Evolutionary conservation across 2,329 filamentous ascomycete genomes (phyloP).

Genomic region (Colletotrichum plurivorum): DNA sequence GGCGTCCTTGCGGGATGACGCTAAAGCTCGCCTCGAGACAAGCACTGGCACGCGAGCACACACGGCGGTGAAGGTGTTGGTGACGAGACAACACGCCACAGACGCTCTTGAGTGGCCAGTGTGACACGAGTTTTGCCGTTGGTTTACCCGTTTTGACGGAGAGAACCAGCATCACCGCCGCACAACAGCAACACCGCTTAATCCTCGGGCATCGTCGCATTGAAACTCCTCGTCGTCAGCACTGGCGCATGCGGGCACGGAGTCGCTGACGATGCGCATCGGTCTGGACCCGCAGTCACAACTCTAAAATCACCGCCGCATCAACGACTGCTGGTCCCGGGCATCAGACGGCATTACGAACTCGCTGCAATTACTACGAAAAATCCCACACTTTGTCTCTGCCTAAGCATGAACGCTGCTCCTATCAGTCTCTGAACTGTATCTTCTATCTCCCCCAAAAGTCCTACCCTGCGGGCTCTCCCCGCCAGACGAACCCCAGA

Average conservation of each 20-base stretch:
- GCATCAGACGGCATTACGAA: neutral
- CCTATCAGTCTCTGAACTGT: conserved; percentile 14
- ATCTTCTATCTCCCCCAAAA: neutral
- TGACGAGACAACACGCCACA: conserved; percentile 1
- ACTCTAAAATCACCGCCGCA: neutral
- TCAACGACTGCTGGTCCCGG: neutral
- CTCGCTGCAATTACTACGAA: neutral
- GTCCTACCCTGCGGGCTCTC: neutral
- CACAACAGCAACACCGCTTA: neutral
- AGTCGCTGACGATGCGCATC: conserved; percentile 7
- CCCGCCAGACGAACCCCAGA: conserved; percentile 45
- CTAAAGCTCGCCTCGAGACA: too few relatives aligned
- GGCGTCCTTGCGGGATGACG: neutral
- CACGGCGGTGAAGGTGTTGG: neutral
- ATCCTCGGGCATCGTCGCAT: neutral
- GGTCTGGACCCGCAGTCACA: conserved; percentile 4
- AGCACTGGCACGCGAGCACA: neutral
- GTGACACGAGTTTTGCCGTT: neutral
- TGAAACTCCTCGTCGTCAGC: conserved; percentile 10
- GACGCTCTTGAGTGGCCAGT: neutral
- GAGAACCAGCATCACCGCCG: neutral
- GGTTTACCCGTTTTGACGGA: neutral
- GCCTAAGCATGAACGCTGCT: conserved; percentile 24
- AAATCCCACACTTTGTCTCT: neutral
- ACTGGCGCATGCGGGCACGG: neutral